Conservation (phyloP, 192 early-diverging fungal genomes). For the Rhizoclosmatium globosum region DNA sequence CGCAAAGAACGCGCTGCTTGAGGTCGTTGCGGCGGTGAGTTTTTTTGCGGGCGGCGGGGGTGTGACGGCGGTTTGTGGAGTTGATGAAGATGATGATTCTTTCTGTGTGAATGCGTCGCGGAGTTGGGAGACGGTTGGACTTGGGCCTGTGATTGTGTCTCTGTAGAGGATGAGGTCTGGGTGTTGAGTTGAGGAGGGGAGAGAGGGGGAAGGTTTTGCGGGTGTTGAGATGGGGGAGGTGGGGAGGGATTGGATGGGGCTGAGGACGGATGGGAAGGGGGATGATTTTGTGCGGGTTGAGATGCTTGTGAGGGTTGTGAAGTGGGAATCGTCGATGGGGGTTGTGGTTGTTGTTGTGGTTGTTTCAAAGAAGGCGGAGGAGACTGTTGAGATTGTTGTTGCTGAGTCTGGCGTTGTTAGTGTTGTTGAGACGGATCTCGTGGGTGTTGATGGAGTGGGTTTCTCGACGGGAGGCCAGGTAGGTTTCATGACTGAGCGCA, state of each 20-base stretch:
- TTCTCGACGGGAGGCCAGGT: not conserved
- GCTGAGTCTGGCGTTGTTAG: not conserved
- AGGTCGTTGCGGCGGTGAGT: not conserved
- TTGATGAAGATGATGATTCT: not conserved
- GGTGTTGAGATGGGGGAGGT: too few relatives aligned
- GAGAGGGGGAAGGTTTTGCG: too few relatives aligned
- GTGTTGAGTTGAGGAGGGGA: not conserved
- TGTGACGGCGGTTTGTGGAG: not conserved
- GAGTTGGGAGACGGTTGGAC: not conserved
- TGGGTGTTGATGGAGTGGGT: too few relatives aligned
- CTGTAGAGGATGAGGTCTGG: not conserved
- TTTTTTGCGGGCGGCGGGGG: not conserved
- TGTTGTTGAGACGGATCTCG: not conserved
- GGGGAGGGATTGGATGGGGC: too few relatives aligned
- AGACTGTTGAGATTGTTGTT: not conserved
- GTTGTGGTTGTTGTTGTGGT: not conserved
- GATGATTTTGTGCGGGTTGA: not conserved
- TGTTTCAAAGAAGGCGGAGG: not conserved
- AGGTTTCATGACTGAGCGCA: not conserved
- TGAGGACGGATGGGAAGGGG: not conserved
- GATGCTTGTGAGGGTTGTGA: not conserved
- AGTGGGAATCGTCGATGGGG: not conserved
- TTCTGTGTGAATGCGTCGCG: not conserved
- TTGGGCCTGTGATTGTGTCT: not conserved
- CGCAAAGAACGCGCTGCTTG: not conserved